These are phyloP conservation scores for Camptophora hylomeconis DNA, from an alignment of 2,329 filamentous ascomycete genomes.

Conservation along the genomic window DNA sequence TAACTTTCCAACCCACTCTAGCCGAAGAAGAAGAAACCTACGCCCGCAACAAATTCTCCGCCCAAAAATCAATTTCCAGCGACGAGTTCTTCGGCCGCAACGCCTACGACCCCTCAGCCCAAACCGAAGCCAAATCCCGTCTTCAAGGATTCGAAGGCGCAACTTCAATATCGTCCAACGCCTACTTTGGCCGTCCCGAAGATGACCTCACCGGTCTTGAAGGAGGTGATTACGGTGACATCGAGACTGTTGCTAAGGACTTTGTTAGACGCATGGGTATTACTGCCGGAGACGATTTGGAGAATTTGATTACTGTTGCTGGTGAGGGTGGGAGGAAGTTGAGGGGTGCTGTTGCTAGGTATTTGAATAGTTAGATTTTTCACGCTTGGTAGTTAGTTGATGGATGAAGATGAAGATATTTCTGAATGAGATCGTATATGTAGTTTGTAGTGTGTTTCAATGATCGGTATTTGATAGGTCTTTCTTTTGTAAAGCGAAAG, in stretches of 20 bases:
- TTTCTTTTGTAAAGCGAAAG: too few relatives aligned
- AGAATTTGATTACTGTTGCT: conserved; percentile 70
- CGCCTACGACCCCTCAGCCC: conserved; percentile 63
- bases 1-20: conserved; percentile 1
- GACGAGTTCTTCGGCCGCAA: conserved; percentile 97
- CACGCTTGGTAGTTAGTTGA: too few relatives aligned
- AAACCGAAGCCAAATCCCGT: conserved; percentile 74
- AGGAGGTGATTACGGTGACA: conserved; percentile 58
- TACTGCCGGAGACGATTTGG: conserved; percentile 87
- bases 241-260: conserved; percentile 89
- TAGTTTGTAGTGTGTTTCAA: too few relatives aligned
- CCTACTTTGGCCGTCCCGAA: conserved; percentile 91
- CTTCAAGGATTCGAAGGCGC: conserved; percentile 90
- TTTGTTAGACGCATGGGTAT: conserved; percentile 92
- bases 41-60: conserved; percentile 76
- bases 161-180: conserved; percentile 83
- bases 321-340: conserved; percentile 76
- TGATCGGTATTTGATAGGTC: too few relatives aligned
- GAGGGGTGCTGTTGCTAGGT: conserved; percentile 48
- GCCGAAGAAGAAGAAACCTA: conserved; percentile 65
- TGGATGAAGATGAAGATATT: too few relatives aligned
- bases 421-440: too few relatives aligned
- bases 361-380: conserved; percentile 36
- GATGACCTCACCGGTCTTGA: conserved; percentile 60
- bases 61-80: conserved; percentile 90